Conservation (phyloP, 2,329 filamentous ascomycete genomes). For the Xylaria sp. region DNA sequence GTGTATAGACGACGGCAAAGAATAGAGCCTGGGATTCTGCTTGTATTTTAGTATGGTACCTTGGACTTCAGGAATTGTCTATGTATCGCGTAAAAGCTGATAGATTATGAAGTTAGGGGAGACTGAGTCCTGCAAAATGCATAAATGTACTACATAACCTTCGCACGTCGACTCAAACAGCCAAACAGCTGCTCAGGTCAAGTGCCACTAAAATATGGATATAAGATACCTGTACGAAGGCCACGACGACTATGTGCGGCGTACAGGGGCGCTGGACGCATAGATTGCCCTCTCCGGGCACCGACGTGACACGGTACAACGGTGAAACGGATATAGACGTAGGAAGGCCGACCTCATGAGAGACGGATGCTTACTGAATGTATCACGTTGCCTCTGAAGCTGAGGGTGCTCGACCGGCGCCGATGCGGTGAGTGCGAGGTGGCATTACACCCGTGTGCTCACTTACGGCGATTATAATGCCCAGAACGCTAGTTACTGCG, state of each 20-base stretch:
- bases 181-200: not conserved
- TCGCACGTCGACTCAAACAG: not conserved
- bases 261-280: not conserved
- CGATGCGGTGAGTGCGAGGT: not conserved
- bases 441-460: not conserved
- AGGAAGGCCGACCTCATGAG: not conserved
- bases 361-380: not conserved
- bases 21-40: not conserved
- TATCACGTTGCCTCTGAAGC: not conserved
- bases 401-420: not conserved
- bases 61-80: too few species aligned
- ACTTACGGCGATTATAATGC: not conserved
- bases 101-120: not conserved
- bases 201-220: not conserved
- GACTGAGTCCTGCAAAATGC: not conserved
- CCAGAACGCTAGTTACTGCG: not conserved
- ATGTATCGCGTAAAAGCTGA: not conserved
- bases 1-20: slow-evolving; percentile 15
- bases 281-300: not conserved
- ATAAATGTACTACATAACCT: not conserved
- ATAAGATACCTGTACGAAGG: not conserved
- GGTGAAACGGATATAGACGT: not conserved
- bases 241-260: not conserved
- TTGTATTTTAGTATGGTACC: not conserved
- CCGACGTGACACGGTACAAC: slow-evolving; percentile 11